Evolutionary conservation across 345 rosid genomes (phyloP).

Genomic region (Aegle marmelos): DNA sequence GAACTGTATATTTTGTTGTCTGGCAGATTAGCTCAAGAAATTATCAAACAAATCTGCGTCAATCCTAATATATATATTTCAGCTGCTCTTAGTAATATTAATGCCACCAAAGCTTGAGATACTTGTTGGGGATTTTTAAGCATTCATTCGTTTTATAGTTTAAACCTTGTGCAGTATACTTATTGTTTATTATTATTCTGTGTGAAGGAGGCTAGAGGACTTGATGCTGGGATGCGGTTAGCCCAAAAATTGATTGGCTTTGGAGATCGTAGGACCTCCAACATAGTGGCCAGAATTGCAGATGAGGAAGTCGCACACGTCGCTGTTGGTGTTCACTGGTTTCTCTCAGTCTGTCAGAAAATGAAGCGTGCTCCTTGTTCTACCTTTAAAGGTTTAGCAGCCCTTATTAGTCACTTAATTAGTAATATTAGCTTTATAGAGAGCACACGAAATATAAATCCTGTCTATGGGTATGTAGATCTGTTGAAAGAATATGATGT

Average conservation of each 20-base stretch:
- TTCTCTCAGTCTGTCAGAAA: conserved; percentile 64
- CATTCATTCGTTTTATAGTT: background rate
- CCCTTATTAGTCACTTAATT: conserved; percentile 1
- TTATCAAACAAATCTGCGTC: background rate
- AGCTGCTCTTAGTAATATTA: background rate
- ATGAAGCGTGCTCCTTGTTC: conserved; percentile 66
- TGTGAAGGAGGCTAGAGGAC: conserved; percentile 90
- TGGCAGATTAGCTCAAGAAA: background rate
- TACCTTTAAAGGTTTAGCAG: conserved; percentile 67
- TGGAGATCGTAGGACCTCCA: conserved; percentile 78
- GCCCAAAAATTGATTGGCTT: conserved; percentile 78
- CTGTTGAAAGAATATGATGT: conserved; percentile 68
- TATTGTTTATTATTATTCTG: background rate
- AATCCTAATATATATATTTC: background rate
- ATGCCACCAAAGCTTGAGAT: background rate
- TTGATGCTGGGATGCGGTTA: conserved; percentile 95
- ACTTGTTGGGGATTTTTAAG: background rate
- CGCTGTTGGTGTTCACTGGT: conserved; percentile 90
- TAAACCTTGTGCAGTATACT: background rate
- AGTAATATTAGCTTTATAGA: background rate
- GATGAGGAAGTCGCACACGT: conserved; percentile 96
- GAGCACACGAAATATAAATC: conserved; percentile 10
- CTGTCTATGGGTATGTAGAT: conserved; percentile 37
- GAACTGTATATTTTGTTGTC: background rate
- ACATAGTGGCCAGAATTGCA: conserved; percentile 69